Conservation (phyloP, 805 yeast genomes). For the Yamadazyma endophytica region DNA sequence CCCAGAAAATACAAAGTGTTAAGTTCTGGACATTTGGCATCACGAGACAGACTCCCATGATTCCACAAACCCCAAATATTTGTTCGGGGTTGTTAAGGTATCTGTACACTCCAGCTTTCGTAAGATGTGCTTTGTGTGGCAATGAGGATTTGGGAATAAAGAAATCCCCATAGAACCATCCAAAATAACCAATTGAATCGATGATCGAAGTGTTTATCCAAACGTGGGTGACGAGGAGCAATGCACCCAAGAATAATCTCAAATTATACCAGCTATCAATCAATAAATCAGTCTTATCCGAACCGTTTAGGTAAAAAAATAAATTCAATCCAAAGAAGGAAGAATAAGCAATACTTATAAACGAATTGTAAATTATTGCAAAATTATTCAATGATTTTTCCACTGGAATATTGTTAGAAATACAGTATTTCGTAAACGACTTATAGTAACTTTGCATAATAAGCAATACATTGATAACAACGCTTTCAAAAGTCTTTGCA, state of each 20-base stretch:
- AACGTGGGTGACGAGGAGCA: conserved; percentile 54
- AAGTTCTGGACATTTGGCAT: conserved; percentile 49
- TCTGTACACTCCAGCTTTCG: conserved; percentile 78
- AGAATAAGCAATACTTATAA: conserved; percentile 51
- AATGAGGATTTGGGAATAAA: conserved; percentile 53
- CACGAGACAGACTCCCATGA: conserved; percentile 71
- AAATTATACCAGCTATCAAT: conserved; percentile 41
- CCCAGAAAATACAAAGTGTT: conserved; percentile 55
- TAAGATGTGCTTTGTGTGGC: conserved; percentile 44
- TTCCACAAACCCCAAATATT: conserved; percentile 70
- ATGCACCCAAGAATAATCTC: conserved; percentile 54
- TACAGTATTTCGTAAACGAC: conserved; percentile 59
- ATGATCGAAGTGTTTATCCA: conserved; percentile 70
- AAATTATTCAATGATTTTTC: conserved; percentile 68
- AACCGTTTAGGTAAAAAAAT: conserved; percentile 16
- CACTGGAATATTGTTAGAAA: conserved; percentile 61
- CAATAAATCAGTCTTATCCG: conserved; percentile 13
- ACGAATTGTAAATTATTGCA: conserved; percentile 58
- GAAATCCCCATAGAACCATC: conserved; percentile 91
- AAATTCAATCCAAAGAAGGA: conserved; percentile 44
- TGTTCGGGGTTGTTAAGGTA: conserved; percentile 83
- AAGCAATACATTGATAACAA: conserved; percentile 48
- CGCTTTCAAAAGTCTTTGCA: conserved; percentile 48
- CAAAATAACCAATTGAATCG: conserved; percentile 72
- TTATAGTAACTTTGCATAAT: conserved; percentile 56